Evolutionary conservation across 1,284 basidiomycete species (phyloP).

Genomic region (Rhodofomes roseus): DNA sequence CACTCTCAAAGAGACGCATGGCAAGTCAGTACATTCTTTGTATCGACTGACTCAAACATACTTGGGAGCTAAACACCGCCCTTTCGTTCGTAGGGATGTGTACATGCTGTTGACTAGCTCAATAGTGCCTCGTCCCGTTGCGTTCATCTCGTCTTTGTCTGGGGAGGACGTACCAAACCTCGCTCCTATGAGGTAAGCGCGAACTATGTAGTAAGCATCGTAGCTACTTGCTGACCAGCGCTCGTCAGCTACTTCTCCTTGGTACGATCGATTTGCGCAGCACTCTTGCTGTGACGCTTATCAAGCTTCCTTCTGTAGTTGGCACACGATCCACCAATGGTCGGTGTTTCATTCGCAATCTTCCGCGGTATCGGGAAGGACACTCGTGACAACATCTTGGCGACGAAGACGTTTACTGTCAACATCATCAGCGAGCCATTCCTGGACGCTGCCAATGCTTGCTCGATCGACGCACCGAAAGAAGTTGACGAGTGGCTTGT

Average conservation of each 20-base stretch:
- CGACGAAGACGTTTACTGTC: slow-evolving; percentile 66
- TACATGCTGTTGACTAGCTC: slow-evolving; percentile 64
- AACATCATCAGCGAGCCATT: slow-evolving; percentile 73
- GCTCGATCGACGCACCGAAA: slow-evolving; percentile 61
- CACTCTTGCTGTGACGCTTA: background rate
- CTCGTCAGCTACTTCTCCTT: slow-evolving; percentile 52
- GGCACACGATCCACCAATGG: slow-evolving; percentile 11
- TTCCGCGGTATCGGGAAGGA: slow-evolving; percentile 42
- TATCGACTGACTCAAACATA: background rate
- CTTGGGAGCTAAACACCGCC: background rate
- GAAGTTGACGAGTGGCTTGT: slow-evolving; percentile 68
- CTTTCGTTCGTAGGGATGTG: slow-evolving; percentile 32
- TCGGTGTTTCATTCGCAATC: slow-evolving; percentile 9
- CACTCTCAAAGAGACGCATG: slow-evolving; percentile 15
- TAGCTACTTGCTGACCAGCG: background rate
- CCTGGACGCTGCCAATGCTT: slow-evolving; percentile 66
- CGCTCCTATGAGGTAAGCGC: slow-evolving; percentile 38
- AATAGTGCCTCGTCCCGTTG: slow-evolving; percentile 68
- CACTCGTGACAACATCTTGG: slow-evolving; percentile 60
- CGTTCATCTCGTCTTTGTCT: slow-evolving; percentile 68
- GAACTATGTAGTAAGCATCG: background rate
- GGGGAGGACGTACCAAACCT: slow-evolving; percentile 55
- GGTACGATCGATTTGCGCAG: slow-evolving; percentile 25
- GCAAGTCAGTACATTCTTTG: slow-evolving; percentile 10
- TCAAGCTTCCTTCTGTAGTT: background rate